Conservation (phyloP, 1,284 basidiomycete genomes). For the Cryptococcus sp. region DNA sequence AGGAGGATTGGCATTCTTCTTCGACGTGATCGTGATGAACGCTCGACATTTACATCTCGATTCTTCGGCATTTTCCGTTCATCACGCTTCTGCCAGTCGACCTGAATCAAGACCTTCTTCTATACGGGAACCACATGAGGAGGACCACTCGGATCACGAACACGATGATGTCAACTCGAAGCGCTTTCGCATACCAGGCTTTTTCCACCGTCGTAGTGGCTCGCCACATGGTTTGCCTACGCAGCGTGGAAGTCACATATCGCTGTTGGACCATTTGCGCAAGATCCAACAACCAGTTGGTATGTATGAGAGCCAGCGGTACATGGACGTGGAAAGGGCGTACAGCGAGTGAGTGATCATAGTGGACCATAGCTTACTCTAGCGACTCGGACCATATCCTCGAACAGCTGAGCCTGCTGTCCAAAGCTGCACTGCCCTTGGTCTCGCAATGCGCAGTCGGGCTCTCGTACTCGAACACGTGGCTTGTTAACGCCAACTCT, state of each 20-base stretch:
- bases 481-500: no score
- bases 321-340: slow-evolving; percentile 66
- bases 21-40: slow-evolving; percentile 42
- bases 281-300: slow-evolving; percentile 60
- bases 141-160: slow-evolving; percentile 1
- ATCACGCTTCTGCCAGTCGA: slow-evolving; percentile 17
- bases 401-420: slow-evolving; percentile 54
- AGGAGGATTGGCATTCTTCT: slow-evolving; percentile 43
- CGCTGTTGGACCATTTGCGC: slow-evolving; percentile 36
- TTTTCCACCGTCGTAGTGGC: slow-evolving; percentile 11
- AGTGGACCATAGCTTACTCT: not conserved
- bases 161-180: not conserved
- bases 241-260: slow-evolving; percentile 29
- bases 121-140: slow-evolving; percentile 9
- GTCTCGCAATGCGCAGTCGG: slow-evolving; percentile 26
- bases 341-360: slow-evolving; percentile 27
- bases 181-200: not conserved
- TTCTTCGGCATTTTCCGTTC: slow-evolving; percentile 35
- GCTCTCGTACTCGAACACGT: slow-evolving; percentile 26
- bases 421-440: slow-evolving; percentile 56
- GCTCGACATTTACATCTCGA: slow-evolving; percentile 41
- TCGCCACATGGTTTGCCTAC: slow-evolving; percentile 13
- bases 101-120: slow-evolving; percentile 24
- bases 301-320: slow-evolving; percentile 71
- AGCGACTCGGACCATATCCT: slow-evolving; percentile 53